phyloP scores from a whole-genome alignment of 2,329 filamentous ascomycete genomes.

The Sarocladium brachiariae region DNA sequence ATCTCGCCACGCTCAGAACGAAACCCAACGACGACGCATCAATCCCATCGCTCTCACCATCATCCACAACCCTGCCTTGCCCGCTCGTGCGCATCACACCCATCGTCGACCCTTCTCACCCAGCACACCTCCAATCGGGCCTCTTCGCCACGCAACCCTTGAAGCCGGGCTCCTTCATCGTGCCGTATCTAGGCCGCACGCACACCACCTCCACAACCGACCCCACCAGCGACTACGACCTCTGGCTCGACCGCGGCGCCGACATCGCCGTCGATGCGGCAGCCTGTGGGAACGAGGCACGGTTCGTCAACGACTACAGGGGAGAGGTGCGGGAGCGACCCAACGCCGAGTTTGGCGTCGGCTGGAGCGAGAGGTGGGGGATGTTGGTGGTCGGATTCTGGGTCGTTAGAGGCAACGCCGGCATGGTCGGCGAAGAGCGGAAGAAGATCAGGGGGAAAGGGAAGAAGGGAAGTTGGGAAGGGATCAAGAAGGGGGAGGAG shows the following conservation, averaged over 20 bases:
- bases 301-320: constrained; percentile 62
- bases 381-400: constrained; percentile 53
- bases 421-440: constrained; percentile 1
- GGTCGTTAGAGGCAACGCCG: constrained; percentile 30
- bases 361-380: constrained; percentile 45
- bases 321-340: constrained; percentile 42
- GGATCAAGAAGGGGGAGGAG: constrained; percentile 54
- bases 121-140: constrained; percentile 50
- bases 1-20: constrained; percentile 32
- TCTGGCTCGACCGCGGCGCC: constrained; percentile 52
- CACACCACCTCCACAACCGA: constrained; percentile 34
- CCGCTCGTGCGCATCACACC: constrained; percentile 45
- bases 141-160: constrained; percentile 53
- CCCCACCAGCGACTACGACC: constrained; percentile 48
- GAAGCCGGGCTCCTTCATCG: constrained; percentile 45
- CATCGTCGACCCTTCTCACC: constrained; percentile 45
- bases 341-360: constrained; percentile 53
- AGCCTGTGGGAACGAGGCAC: constrained; percentile 52
- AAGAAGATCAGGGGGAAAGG: constrained; percentile 17
- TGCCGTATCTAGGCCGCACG: constrained; percentile 56
- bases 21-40: constrained; percentile 18
- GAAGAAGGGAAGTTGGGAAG: constrained; percentile 22
- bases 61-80: constrained; percentile 39
- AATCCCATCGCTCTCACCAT: constrained; percentile 18
- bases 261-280: constrained; percentile 56